A percentile compares a stretch with the other conserved stretches of the same genome.
Evolutionary conservation across 2,329 filamentous ascomycete species (phyloP).

Genomic region (Xylariaceae sp.): DNA sequence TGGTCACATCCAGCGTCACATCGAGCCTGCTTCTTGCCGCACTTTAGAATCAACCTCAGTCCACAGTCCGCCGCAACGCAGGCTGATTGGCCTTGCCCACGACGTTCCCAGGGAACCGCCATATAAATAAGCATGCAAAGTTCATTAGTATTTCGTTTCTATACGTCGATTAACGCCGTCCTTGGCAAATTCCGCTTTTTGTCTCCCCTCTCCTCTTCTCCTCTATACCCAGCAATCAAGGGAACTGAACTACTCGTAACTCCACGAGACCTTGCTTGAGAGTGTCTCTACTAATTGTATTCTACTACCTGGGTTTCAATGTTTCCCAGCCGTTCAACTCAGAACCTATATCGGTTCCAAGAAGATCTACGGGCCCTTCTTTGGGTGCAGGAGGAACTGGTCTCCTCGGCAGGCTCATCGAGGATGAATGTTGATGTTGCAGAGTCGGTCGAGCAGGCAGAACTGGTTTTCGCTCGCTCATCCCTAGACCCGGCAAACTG

Average conservation of each 20-base stretch:
- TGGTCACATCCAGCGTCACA: neutral
- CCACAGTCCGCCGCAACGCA: neutral
- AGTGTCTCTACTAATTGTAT: neutral
- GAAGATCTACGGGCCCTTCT: constrained; percentile 40
- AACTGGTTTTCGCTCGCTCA: constrained; percentile 28
- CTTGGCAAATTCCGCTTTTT: neutral
- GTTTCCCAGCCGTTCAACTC: constrained; percentile 53
- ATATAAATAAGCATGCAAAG: neutral
- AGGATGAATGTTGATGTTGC: constrained; percentile 16
- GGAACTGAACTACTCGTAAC: too few species aligned
- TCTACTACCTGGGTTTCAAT: constrained; percentile 42
- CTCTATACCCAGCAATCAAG: neutral
- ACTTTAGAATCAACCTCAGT: neutral
- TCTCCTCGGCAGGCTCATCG: constrained; percentile 24
- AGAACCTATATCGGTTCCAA: constrained; percentile 40
- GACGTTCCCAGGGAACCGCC: neutral
- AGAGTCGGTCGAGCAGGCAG: constrained; percentile 25
- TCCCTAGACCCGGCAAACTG: constrained; percentile 28
- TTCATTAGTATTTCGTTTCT: neutral
- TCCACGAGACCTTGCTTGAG: too few species aligned
- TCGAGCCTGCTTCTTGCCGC: neutral
- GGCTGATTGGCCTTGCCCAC: neutral
- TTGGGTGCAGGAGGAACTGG: constrained; percentile 28
- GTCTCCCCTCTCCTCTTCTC: neutral
- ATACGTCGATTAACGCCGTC: constrained; percentile 1